Base-by-base conservation (phyloP, 257 asterid genomes). In the Solanum bukasovii region DNA sequence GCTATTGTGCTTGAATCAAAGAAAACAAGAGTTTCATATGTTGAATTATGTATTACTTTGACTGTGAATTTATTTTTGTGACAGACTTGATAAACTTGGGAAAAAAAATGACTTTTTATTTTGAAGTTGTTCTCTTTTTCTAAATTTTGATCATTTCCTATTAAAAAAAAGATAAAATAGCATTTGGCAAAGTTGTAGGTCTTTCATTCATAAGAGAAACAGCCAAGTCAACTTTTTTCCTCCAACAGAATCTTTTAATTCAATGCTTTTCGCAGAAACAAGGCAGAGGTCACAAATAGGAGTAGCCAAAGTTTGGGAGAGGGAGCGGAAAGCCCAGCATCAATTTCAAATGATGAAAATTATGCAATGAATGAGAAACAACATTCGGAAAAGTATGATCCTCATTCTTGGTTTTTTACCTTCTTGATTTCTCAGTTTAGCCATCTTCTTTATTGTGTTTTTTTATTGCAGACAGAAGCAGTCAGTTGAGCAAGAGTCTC, bases 401-500 rank as follows among this genome's bases (percentile, higher is more conserved):
- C 89, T 31, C 59, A 77, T n/a, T 67, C 70, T 40, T 87, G 81
- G 87, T 34, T 29, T 84, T 65, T 63, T 68, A 42, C 89, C 61
- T 63, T 84, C 87, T 84, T 63, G 49, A 29, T 23, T 83, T 73
- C 73, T n/a, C 61, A 23, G 67, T 70, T 40, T 59, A 34, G 79
- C 61, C 89, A 87, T 81, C 88, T 88, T 75, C 87, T 87, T 88
- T 38, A 79, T 89, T 85, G 85, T 89, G 89, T 88, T 84, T 68
- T 68, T 88, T 70, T 89, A 74, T 63, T 89, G 88, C 90, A 95
- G 98, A 91, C 93, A 86, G 84, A 91, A 86, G 49, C 88, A 87
- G 85, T 40, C 87, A 85, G 88, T 37, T 37, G 93, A 88, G 83
- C 90, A 89, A 90, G 91, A 89, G 87, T 88, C 92, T 85, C 87